phyloP scores from a whole-genome alignment of 2,329 filamentous ascomycete species.

The Xylaria sp. region DNA sequence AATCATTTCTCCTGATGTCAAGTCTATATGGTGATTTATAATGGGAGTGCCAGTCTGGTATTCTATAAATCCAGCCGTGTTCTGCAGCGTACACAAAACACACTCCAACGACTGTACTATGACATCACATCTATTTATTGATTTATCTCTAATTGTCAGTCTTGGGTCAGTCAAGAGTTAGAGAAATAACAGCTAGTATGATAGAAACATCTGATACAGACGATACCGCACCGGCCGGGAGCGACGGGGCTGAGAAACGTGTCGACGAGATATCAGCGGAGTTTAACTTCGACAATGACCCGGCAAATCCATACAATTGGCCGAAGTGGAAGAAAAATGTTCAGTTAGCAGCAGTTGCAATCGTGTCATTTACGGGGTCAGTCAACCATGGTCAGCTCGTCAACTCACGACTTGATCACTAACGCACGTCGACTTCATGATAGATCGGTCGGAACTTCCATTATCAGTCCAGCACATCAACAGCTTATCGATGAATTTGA shows the following conservation, averaged over 20 bases:
- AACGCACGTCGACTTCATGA: conserved; percentile 2
- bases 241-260: neutral
- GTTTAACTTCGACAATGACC: conserved; percentile 54
- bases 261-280: conserved; percentile 3
- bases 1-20: neutral
- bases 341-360: conserved; percentile 53
- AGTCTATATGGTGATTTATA: neutral
- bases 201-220: conserved; percentile 26
- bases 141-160: neutral
- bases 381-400: conserved; percentile 33
- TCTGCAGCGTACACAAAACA: neutral
- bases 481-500: conserved; percentile 64
- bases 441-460: conserved; percentile 65
- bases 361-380: conserved; percentile 57
- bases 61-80: neutral
- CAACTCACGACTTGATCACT: conserved; percentile 3
- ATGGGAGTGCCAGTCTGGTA: neutral
- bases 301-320: conserved; percentile 65
- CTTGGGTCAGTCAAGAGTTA: neutral
- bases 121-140: neutral
- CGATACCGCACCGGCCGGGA: neutral
- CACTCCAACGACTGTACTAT: neutral
- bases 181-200: neutral
- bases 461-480: conserved; percentile 60
- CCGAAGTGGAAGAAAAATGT: conserved; percentile 54